phyloP scores from a whole-genome alignment of 305 asterid species.

The Vinca major region DNA sequence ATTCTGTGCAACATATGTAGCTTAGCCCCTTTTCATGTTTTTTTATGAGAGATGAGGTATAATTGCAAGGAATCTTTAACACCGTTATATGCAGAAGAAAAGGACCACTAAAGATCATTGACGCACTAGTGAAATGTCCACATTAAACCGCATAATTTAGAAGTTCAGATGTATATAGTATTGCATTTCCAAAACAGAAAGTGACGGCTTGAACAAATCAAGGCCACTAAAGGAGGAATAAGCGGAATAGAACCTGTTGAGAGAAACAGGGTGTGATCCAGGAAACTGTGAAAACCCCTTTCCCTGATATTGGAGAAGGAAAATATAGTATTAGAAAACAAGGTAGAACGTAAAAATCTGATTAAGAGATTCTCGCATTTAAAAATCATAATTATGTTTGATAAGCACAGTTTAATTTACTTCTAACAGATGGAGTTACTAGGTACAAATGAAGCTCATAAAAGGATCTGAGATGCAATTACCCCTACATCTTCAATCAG shows the following conservation, averaged over 20 bases:
- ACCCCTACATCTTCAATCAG: background rate
- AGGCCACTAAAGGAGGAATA: constrained; percentile 9
- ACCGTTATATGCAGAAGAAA: background rate
- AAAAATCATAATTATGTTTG: background rate
- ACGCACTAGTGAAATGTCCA: background rate
- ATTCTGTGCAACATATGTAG: background rate
- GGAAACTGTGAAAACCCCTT: constrained; percentile 73
- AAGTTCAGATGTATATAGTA: background rate
- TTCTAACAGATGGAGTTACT: background rate
- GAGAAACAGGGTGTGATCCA: constrained; percentile 98
- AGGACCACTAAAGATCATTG: background rate
- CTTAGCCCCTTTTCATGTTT: background rate
- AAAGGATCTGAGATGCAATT: background rate
- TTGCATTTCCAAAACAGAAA: background rate
- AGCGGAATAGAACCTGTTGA: constrained; percentile 54
- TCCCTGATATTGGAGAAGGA: constrained; percentile 37
- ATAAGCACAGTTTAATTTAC: background rate
- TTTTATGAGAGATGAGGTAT: background rate
- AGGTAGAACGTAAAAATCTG: constrained; percentile 4
- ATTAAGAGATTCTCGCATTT: background rate
- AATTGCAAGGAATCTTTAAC: background rate
- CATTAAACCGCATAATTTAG: background rate
- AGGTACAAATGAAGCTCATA: background rate
- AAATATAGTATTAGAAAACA: constrained; percentile 10
- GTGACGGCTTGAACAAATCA: background rate